Evolutionary conservation across 2,329 filamentous ascomycete genomes (phyloP), one percentile per base, ranked within the genome.

Genomic region (Talaromyces sp.): DNA sequence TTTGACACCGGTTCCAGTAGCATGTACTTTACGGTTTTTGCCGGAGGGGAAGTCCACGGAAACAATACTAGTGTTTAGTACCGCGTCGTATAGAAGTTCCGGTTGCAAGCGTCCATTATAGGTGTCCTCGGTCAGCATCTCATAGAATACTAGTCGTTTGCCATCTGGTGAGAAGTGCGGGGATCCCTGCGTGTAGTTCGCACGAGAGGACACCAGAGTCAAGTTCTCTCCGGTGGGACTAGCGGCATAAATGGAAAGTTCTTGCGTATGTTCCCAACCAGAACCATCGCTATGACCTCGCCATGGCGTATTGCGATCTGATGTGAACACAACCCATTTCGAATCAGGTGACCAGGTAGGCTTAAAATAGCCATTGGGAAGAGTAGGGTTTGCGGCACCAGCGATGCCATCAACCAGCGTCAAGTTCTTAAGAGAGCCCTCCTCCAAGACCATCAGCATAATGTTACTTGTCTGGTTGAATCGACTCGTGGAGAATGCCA

Each of bases 321-420:
- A 53, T 4, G 51, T 49, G 32, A 55, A 53, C 37, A 45, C 40
- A 52, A 52, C 35, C 50, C 50, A 52, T 43, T 52, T 36, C 29
- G 22, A 27, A 52, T 52, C 44, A 3, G 56, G 60, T 47, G 62
- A 61, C 62, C 59, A 61, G 55, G 52, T 63, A 47, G 49, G 54
- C 55, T 57, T 61, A 60, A 66, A 66, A 60, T 63, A 64, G 53
- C 63, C 63, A 61, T 42, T 55, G 4, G 52, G 48, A 0, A 33
- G 20, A 22, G 16, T 42, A 13, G 47, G 40, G 17, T 32, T 47
- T 2, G 44, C 44, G 40, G 36, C 36, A 17, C 36, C 37, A 20
- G 52, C 24, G 4, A 55, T 42, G 30, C 37, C 36, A 39, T n/a
- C 14, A 10, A 42, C 14, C n/a, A 47, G 42, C 5, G 44, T 51